A percentile compares a stretch with the other conserved stretches of the same genome.
phyloP scores from a whole-genome alignment of 2,329 filamentous ascomycete genomes.

The Neoscytalidium dimidiatum region DNA sequence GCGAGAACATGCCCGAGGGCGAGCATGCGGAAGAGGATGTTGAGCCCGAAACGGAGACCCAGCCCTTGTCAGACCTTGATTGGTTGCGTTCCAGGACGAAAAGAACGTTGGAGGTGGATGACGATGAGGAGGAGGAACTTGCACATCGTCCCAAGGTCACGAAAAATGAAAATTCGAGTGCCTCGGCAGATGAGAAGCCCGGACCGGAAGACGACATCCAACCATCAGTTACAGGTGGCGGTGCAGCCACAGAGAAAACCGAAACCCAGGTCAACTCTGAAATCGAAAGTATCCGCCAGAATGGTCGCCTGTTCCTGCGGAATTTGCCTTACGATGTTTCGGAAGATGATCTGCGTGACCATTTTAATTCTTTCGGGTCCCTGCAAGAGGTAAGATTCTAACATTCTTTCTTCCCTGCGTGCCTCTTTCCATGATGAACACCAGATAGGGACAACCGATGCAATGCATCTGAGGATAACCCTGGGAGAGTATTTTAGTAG shows the following conservation, averaged over 20 bases:
- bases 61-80: constrained; percentile 72
- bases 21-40: constrained; percentile 21
- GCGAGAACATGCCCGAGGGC: background rate
- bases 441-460: constrained; percentile 99
- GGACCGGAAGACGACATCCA: constrained; percentile 20
- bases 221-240: background rate
- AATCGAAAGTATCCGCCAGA: constrained; percentile 65
- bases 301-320: constrained; percentile 79
- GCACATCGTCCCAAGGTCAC: constrained; percentile 11
- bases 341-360: constrained; percentile 72
- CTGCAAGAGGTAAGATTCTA: constrained; percentile 76
- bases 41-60: constrained; percentile 25
- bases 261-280: constrained; percentile 42
- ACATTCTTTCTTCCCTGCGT: constrained; percentile 24
- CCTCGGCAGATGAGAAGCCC: constrained; percentile 2
- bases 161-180: constrained; percentile 20
- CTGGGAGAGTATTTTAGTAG: constrained; percentile 99
- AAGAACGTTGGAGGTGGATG: constrained; percentile 78
- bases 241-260: constrained; percentile 42
- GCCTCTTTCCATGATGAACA: constrained; percentile 74
- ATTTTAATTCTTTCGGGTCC: constrained; percentile 72
- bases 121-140: constrained; percentile 63
- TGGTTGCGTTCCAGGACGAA: constrained; percentile 91
- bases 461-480: constrained; percentile 85
- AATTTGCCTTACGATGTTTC: constrained; percentile 83